Evolutionary conservation across 2,329 filamentous ascomycete genomes (phyloP).

Genomic region (Huntiella moniliformis): DNA sequence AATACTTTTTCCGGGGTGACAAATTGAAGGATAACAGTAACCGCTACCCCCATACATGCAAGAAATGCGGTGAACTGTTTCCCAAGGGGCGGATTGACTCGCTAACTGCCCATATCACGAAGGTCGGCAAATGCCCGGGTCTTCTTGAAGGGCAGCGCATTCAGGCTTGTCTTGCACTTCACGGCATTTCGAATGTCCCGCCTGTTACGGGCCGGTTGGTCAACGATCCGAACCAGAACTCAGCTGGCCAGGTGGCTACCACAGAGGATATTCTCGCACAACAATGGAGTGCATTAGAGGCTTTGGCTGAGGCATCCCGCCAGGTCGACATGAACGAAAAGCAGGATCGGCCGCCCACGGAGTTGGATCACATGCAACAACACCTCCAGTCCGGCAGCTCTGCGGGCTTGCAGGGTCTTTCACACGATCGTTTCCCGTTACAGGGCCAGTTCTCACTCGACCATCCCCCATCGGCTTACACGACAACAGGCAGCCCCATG

Average conservation of each 20-base stretch:
- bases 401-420: constrained; percentile 6
- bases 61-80: constrained; percentile 71
- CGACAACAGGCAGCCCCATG: constrained; percentile 17
- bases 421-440: constrained; percentile 28
- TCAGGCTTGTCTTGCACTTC: constrained; percentile 52
- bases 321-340: constrained; percentile 52
- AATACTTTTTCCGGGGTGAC: constrained; percentile 72
- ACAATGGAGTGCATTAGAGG: constrained; percentile 66
- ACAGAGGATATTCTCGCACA: constrained; percentile 23
- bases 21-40: constrained; percentile 84
- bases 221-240: constrained; percentile 1
- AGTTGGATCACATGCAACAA: constrained; percentile 20
- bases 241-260: constrained; percentile 11
- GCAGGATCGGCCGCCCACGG: constrained; percentile 21
- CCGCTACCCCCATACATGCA: constrained; percentile 81
- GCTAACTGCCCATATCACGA: constrained; percentile 62
- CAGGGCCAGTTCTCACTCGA: constrained; percentile 42
- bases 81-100: constrained; percentile 77
- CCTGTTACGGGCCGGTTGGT: constrained; percentile 7
- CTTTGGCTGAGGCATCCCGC: constrained; percentile 71
- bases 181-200: constrained; percentile 39
- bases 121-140: constrained; percentile 53
- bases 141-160: constrained; percentile 57
- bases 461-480: constrained; percentile 33
- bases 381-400: not conserved